Evolutionary conservation across 768 basidiomycete genomes (phyloP).

Genomic region (Exsudoporus frostii): DNA sequence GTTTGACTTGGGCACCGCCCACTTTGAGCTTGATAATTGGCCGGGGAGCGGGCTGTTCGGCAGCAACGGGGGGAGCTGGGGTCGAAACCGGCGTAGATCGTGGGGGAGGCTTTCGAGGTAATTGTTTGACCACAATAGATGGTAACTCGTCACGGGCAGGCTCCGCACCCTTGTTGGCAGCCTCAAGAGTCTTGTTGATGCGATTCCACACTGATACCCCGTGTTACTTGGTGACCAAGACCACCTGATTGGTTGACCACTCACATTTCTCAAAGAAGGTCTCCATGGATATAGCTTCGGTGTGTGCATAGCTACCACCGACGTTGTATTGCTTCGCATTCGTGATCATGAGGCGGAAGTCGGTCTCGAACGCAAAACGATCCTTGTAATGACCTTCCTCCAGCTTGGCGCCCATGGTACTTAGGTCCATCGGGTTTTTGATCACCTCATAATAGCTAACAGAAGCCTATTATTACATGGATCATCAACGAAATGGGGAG

Average conservation of each 20-base stretch:
- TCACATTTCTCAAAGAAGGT: slow-evolving; percentile 82
- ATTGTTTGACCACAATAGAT: slow-evolving; percentile 23
- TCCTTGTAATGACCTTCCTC: slow-evolving; percentile 83
- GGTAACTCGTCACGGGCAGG: slow-evolving; percentile 24
- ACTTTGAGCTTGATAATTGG: slow-evolving; percentile 72
- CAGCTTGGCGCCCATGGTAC: slow-evolving; percentile 83
- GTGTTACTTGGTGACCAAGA: slow-evolving; percentile 6
- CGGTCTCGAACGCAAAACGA: slow-evolving; percentile 77
- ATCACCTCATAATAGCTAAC: slow-evolving; percentile 86
- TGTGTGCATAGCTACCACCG: slow-evolving; percentile 66
- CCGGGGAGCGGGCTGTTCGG: slow-evolving; percentile 40
- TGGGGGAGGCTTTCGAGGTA: slow-evolving; percentile 16
- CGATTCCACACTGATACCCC: slow-evolving; percentile 72
- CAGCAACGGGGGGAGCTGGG: slow-evolving; percentile 6
- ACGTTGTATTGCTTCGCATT: slow-evolving; percentile 89
- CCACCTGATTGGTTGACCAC: slow-evolving; percentile 29
- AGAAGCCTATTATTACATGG: not conserved
- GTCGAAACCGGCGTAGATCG: slow-evolving; percentile 10
- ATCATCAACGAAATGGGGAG: not conserved
- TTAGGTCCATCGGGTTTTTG: slow-evolving; percentile 92
- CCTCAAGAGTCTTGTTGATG: slow-evolving; percentile 80
- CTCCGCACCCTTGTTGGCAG: slow-evolving; percentile 45
- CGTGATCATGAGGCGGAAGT: slow-evolving; percentile 82
- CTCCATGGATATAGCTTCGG: slow-evolving; percentile 73
- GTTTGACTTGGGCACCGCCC: slow-evolving; percentile 37